Percentiles rank a stretch among this genome's conserved stretches.
phyloP scores from a whole-genome alignment of 139 green algal genomes.

The Chlamydomonas sp. region DNA sequence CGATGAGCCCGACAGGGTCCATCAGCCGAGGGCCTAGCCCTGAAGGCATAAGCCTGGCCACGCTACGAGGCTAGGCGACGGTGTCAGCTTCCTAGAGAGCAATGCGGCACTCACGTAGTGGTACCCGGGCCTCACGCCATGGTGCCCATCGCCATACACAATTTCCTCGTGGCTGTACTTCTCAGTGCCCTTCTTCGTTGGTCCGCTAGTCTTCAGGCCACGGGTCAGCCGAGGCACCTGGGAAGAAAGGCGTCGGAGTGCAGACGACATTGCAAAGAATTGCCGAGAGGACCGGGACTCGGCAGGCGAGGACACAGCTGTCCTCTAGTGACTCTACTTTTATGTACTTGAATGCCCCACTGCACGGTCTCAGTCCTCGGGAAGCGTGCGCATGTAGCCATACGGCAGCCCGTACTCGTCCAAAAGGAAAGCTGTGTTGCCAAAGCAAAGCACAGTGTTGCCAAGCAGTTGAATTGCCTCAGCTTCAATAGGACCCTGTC shows the following conservation, averaged over 20 bases:
- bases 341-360: too few relatives aligned
- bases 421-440: too few relatives aligned
- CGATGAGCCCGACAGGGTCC: neutral
- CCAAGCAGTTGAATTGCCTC: too few relatives aligned
- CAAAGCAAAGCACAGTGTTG: too few relatives aligned
- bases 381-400: too few relatives aligned
- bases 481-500: too few relatives aligned
- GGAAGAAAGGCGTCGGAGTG: constrained; percentile 12
- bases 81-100: neutral
- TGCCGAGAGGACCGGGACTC: too few relatives aligned
- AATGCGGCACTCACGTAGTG: constrained; percentile 43
- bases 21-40: neutral
- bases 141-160: constrained; percentile 50
- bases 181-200: constrained; percentile 6
- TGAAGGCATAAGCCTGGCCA: neutral
- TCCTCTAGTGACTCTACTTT: too few relatives aligned
- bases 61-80: too few relatives aligned
- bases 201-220: constrained; percentile 24
- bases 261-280: constrained; percentile 9
- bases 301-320: too few relatives aligned
- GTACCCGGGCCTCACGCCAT: constrained; percentile 50
- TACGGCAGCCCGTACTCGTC: too few relatives aligned
- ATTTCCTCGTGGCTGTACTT: constrained; percentile 45
- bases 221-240: constrained; percentile 26
- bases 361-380: too few relatives aligned